Conservation (phyloP, 1,139 yeast genomes). For the Magnusiomyces paraingens region DNA sequence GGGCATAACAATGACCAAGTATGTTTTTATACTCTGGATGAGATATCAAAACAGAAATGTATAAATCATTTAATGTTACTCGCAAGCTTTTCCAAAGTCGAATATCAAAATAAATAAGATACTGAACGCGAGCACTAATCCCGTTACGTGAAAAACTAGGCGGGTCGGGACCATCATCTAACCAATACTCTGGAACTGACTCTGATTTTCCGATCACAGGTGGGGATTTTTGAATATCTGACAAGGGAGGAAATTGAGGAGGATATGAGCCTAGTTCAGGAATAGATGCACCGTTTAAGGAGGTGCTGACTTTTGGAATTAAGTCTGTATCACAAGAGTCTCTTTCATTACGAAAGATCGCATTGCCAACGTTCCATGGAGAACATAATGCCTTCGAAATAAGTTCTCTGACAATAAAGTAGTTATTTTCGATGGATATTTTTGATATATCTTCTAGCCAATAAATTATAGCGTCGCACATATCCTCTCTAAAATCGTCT, state of each 20-base stretch:
- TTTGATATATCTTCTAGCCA: constrained; percentile 61
- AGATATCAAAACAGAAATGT: constrained; percentile 64
- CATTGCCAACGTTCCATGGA: constrained; percentile 46
- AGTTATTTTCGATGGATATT: constrained; percentile 49
- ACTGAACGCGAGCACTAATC: constrained; percentile 56
- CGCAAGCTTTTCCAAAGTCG: constrained; percentile 69
- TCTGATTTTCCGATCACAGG: constrained; percentile 42
- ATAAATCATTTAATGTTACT: constrained; percentile 55
- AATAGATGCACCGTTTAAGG: constrained; percentile 30
- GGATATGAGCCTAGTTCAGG: constrained; percentile 16
- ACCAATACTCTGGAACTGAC: constrained; percentile 44
- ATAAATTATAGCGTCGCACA: constrained; percentile 62
- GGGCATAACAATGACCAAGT: constrained; percentile 74
- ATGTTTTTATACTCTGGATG: constrained; percentile 52
- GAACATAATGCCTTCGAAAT: constrained; percentile 49
- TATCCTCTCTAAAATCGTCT: constrained; percentile 73
- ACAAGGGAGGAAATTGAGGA: constrained; percentile 12
- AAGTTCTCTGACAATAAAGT: constrained; percentile 43
- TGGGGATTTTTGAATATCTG: constrained; percentile 4
- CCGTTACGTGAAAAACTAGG: constrained; percentile 8
- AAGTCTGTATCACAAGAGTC: constrained; percentile 2
- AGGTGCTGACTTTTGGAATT: constrained; percentile 17
- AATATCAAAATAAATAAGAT: constrained; percentile 61
- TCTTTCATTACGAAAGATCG: constrained; percentile 6
- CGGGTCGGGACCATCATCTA: constrained; percentile 11